Evolutionary conservation across 2,329 filamentous ascomycete species (phyloP).

Genomic region (Neofusicoccum cordaticola): DNA sequence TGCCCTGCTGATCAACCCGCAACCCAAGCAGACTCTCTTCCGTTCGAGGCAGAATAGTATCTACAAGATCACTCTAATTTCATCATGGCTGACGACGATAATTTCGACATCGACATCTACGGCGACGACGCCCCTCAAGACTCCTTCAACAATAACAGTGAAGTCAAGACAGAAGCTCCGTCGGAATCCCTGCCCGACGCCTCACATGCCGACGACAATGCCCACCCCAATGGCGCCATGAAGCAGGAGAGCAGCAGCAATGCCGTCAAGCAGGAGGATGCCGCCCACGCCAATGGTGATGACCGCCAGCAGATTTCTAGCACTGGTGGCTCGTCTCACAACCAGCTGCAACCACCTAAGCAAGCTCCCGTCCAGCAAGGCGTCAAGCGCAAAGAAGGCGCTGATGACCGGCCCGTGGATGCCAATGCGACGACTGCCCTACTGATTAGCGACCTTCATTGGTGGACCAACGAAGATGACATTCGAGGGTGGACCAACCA

Average conservation of each 20-base stretch:
- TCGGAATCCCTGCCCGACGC: conserved; percentile 21
- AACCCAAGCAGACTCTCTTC: conserved; percentile 32
- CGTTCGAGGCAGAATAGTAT: conserved; percentile 38
- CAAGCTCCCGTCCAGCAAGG: conserved; percentile 54
- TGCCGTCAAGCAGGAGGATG: conserved; percentile 24
- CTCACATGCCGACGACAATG: conserved; percentile 20
- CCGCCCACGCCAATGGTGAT: conserved; percentile 27
- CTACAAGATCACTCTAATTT: conserved; percentile 29
- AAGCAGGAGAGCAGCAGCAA: conserved; percentile 19
- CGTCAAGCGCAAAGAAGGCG: conserved; percentile 60
- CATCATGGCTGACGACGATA: conserved; percentile 59
- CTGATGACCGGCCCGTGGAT: conserved; percentile 53
- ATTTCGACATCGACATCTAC: conserved; percentile 70
- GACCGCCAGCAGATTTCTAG: conserved; percentile 44
- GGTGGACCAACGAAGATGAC: conserved; percentile 93
- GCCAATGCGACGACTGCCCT: conserved; percentile 67
- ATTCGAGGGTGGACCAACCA: conserved; percentile 81
- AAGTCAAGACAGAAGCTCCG: conserved; percentile 29
- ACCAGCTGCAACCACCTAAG: conserved; percentile 37
- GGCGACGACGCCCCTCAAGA: conserved; percentile 52
- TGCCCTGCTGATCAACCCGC: conserved; percentile 34
- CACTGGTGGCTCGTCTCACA: conserved; percentile 39
- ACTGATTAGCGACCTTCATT: conserved; percentile 84
- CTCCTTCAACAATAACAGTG: conserved; percentile 20
- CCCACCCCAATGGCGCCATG: conserved; percentile 24